A percentile compares a stretch with the other conserved stretches of the same genome.
These are phyloP conservation scores for Mollisia scopiformis DNA, from an alignment of 2,329 filamentous ascomycete genomes.

Conservation along the genomic window DNA sequence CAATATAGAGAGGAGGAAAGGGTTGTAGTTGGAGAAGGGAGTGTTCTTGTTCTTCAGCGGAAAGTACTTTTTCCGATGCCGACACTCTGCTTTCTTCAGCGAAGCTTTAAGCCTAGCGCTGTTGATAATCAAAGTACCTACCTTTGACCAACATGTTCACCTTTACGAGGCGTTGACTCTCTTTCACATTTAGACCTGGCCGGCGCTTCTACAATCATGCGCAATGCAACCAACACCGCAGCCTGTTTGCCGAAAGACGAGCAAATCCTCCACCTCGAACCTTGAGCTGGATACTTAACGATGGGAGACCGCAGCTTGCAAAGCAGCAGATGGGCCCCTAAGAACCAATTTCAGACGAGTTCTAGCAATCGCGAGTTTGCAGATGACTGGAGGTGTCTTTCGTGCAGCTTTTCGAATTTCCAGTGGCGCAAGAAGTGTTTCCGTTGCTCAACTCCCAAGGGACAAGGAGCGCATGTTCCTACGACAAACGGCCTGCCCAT, in stretches of 20 bases:
- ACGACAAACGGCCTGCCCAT: not conserved
- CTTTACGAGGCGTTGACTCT: not conserved
- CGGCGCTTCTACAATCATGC: not conserved
- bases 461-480: not conserved
- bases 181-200: not conserved
- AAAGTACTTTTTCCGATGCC: not conserved
- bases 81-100: not conserved
- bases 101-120: not conserved
- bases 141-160: not conserved
- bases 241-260: slow-evolving; percentile 9
- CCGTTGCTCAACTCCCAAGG: slow-evolving; percentile 13
- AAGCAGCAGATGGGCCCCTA: slow-evolving; percentile 23
- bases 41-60: not conserved
- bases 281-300: not conserved
- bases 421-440: slow-evolving; percentile 20
- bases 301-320: slow-evolving; percentile 18
- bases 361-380: not conserved
- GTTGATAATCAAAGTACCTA: not conserved
- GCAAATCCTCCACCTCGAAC: slow-evolving; percentile 5
- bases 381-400: slow-evolving; percentile 26
- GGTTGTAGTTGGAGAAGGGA: not conserved
- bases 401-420: slow-evolving; percentile 26
- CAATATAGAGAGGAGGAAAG: not conserved
- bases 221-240: not conserved
- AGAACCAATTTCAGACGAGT: not conserved